Conservation (phyloP, 2,329 filamentous ascomycete species). For the Colletotrichum filicis region DNA sequence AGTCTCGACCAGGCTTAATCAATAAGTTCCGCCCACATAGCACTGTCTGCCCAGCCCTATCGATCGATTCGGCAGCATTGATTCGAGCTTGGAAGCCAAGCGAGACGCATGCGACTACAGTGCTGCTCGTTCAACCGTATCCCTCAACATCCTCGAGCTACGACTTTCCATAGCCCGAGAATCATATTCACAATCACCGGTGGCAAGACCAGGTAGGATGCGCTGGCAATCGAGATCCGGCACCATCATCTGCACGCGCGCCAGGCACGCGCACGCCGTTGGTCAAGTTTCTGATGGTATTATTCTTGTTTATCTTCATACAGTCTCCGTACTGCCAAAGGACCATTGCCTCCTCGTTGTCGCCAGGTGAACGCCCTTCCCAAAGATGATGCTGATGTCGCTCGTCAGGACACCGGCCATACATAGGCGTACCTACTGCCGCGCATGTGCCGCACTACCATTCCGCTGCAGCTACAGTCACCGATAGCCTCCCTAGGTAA, state of each 20-base stretch:
- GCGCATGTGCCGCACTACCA: background rate
- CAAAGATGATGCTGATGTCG: background rate
- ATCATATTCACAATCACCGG: background rate
- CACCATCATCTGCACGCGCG: slow-evolving; percentile 15
- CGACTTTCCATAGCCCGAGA: background rate
- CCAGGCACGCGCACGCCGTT: slow-evolving; percentile 17
- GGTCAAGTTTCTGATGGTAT: background rate
- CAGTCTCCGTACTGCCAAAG: background rate
- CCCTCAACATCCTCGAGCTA: background rate
- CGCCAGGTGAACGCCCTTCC: background rate
- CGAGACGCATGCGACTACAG: background rate
- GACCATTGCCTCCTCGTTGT: background rate
- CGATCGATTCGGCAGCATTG: slow-evolving; percentile 4
- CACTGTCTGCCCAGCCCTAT: background rate
- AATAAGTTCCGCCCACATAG: slow-evolving; percentile 9
- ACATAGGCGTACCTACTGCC: background rate
- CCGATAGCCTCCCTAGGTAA: background rate
- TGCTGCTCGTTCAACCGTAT: background rate
- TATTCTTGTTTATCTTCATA: background rate
- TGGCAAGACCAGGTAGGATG: slow-evolving; percentile 12
- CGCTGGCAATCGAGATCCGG: slow-evolving; percentile 25
- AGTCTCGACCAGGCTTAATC: background rate
- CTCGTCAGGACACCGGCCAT: background rate
- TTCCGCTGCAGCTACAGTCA: background rate
- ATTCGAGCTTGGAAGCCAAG: background rate